Evolutionary conservation across 768 basidiomycete species (phyloP), one percentile per base, ranked within the genome.

Genomic region (Leccinum subgranulosum): DNA sequence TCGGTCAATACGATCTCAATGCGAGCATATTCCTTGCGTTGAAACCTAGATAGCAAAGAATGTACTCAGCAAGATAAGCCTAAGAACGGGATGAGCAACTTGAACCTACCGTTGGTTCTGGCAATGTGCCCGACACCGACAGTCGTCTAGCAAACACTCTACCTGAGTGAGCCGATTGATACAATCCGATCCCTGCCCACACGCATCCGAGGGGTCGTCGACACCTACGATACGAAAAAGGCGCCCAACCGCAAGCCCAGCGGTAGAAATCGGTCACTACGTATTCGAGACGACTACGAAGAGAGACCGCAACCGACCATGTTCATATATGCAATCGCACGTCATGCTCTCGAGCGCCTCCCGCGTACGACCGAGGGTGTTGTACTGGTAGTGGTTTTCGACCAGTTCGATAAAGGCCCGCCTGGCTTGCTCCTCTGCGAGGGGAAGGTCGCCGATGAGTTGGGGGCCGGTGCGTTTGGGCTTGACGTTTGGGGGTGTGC

Each of bases 111-210:
- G 84, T 75, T 98, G 96, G 70, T 99, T 99, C 70, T 86, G 88
- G 72, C 97, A 99, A 64, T 87, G 79, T 7, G 75, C 67, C 47
- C 84, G 78, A 76, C 92, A 94, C 39, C 88, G 84, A 76, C 97
- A 99, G 64, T 98, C 94, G 39, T 82, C 88, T 14, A 84, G 76
- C n/a, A 95, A 74, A 74, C 97, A 99, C 74, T 99, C 97, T 12
- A 98, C 93, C 73, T 96, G 95, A 25, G 97, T 95, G 60, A 98
- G 83, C 57, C 94, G 82, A 74, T 98, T 99, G 76, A 99, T 98
- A 72, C 97, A 99, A 76, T 96, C 92, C 23, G 92, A 93, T 60
- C 83, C 78, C 39, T 85, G 83, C 25, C 94, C 93, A 74, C 97
- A 99, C 6, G 93, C 92, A 53, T 73, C 74, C 46, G 83, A 77